phyloP scores from a whole-genome alignment of 1,284 basidiomycete genomes.

The Sanghuangporus weigelae region DNA sequence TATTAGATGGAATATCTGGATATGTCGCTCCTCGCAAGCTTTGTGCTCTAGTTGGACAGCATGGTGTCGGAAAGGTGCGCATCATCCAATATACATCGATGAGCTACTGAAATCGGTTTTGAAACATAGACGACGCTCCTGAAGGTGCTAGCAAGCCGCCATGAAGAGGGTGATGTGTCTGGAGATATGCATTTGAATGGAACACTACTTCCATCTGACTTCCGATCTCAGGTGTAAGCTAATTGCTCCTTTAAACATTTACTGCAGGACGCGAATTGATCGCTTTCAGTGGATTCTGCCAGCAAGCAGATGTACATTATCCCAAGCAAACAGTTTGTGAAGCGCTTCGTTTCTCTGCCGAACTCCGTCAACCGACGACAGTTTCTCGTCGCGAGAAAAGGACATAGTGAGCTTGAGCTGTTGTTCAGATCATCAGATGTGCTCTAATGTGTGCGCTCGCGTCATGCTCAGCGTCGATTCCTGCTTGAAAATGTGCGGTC shows the following conservation, averaged over 20 bases:
- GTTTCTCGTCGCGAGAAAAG: constrained; percentile 72
- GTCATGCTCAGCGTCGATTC: constrained; percentile 57
- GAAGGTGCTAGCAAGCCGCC: constrained; percentile 79
- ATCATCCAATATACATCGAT: constrained; percentile 18
- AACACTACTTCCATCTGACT: constrained; percentile 61
- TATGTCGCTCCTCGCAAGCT: constrained; percentile 80
- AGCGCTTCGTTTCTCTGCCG: constrained; percentile 77
- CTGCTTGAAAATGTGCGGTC: constrained; percentile 74
- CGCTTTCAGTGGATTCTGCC: constrained; percentile 58
- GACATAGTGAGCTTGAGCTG: constrained; percentile 47
- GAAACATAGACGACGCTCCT: constrained; percentile 63
- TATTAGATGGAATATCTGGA: constrained; percentile 79
- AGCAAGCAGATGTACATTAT: constrained; percentile 77
- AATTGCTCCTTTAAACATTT: background rate
- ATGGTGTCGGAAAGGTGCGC: constrained; percentile 67
- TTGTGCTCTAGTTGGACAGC: constrained; percentile 73
- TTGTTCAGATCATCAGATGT: background rate
- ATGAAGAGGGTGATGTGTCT: constrained; percentile 72
- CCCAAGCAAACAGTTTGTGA: constrained; percentile 73
- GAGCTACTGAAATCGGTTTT: constrained; percentile 21
- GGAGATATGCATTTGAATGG: constrained; percentile 82
- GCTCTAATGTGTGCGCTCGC: background rate
- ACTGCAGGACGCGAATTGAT: background rate
- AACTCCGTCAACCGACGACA: constrained; percentile 69
- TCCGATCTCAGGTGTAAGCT: constrained; percentile 61